Base-by-base conservation (phyloP, 2,329 filamentous ascomycete species). In the Trichocomaceae sp. region DNA sequence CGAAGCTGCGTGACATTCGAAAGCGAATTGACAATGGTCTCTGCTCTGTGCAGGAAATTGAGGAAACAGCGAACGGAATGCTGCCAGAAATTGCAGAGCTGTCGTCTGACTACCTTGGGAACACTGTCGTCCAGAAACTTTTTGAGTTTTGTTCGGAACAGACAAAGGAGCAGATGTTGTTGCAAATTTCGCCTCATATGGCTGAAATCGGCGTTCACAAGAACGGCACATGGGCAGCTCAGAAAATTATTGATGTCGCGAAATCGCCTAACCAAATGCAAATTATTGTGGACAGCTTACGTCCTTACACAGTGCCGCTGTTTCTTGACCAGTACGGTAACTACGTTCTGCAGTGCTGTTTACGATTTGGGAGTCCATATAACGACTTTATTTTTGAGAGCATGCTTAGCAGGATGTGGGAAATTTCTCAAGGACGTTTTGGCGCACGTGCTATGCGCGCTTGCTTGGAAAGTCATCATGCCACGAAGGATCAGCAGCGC, bases 271-370 rank as follows among this genome's bases (percentile, higher is more conserved):
- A 78, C 41, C 91, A 97, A 73, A 92, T 93, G 85, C 75, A 78
- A 47, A 77, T 90, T 74, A 92, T 99, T 66, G 87, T 93, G 26
- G 84, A 95, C 59, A 82, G 89, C 61, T 78, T 97, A 29, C 86
- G 86, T 3, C 85, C 90, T 0, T 96, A 95, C 73, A 90, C 88
- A 0, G 83, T 96, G 47, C 89, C 90, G 2, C 79, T 97, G 19
- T 97, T 99, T 80, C 79, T 97, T 37, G 93, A 99, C 66, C 93
- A 99, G 68, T 99, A 95, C 64, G 93, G 93, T 69, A 99, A 99
- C 75, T 99, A 99, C 64, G 93, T 99, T 54, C 81, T 97, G 63
- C 93, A 99, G 73, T 93, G 93, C 63, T 97, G 92, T 69, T 80
- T 99, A 61, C 90, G 95, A 63, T 99, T 96, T 66, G 88, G 88